Base-by-base conservation (phyloP, 1,284 basidiomycete genomes). In the Heterobasidion parviporum region DNA sequence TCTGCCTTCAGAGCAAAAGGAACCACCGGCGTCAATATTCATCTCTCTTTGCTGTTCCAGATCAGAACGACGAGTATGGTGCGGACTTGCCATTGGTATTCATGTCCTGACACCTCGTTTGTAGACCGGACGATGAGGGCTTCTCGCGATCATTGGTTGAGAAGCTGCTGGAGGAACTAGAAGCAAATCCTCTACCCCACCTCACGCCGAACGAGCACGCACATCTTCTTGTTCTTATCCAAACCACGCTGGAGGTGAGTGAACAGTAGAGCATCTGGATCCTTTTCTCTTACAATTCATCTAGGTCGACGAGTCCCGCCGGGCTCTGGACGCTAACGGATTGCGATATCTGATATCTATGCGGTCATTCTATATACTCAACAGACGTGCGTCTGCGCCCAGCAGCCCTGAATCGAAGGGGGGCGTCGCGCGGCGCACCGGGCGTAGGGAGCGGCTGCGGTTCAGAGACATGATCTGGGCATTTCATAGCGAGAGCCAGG, bases 381-480 rank as follows among this genome's bases (percentile, higher is more conserved):
- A 89, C 65, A 74, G 74, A 52, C 79, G 84, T 6, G 77, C 78
- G 8, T 78, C 73, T 18, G 68, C 68, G 33, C 75, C 81, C 0
- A 73, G 68, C 53, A 78, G 75, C 50, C 77, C 78, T 12, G 66
- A 69, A 45, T 75, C 78, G 6, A 70, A 69, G 16, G 72, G 71
- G 9, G 61, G 65, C 0, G 65, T 72, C 9, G 71, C 73, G 10
- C 72, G 72, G 46, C 71, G 72, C 58, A 74, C 77, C 36, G 77
- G 77, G 38, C 76, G 80, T 57, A 75, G 89, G 63, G 81, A 85
- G 59, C 83, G 91, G 14, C 75, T 96, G 52, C 83, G 91, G 18
- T 95, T 91, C 68, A 83, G 94, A 43, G 95, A 98, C 67, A 92
- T 95, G 72, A 79, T 96, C 8, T 98, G 94, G 94, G 95, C 94